phyloP scores from a whole-genome alignment of 495 filamentous ascomycete species.

The Hyaloscypha bicolor region DNA sequence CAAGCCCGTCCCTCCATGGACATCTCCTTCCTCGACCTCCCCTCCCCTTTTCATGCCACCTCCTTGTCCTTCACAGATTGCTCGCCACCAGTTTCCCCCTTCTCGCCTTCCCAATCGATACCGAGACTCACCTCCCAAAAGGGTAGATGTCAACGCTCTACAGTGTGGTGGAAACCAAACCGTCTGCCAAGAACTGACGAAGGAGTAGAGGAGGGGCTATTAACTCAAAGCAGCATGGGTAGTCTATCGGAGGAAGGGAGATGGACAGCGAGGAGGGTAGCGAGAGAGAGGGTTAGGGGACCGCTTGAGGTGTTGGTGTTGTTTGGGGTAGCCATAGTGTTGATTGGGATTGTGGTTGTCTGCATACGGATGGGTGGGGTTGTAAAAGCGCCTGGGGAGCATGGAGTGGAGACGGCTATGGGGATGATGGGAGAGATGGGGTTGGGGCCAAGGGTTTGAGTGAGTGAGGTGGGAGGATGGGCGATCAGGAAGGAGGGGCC shows the following conservation, averaged over 20 bases:
- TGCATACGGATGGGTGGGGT: background rate
- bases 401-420: background rate
- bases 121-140: too few species aligned
- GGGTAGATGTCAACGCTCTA: too few species aligned
- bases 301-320: constrained; percentile 3
- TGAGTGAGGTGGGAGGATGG: too few species aligned
- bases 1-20: constrained; percentile 5
- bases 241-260: background rate
- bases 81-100: constrained; percentile 1
- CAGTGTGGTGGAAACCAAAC: too few species aligned
- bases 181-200: background rate
- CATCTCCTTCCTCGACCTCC: constrained; percentile 14
- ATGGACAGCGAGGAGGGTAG: background rate
- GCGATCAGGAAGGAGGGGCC: too few species aligned
- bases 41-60: constrained; percentile 16
- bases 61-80: background rate
- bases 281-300: background rate
- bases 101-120: background rate
- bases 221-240: background rate
- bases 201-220: background rate
- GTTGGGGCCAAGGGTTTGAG: background rate
- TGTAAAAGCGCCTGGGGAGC: too few species aligned
- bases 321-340: background rate
- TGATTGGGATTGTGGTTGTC: constrained; percentile 3
- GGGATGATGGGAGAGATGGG: background rate